Conservation (phyloP, 1,284 basidiomycete genomes). For the Coriolopsis trogii region DNA sequence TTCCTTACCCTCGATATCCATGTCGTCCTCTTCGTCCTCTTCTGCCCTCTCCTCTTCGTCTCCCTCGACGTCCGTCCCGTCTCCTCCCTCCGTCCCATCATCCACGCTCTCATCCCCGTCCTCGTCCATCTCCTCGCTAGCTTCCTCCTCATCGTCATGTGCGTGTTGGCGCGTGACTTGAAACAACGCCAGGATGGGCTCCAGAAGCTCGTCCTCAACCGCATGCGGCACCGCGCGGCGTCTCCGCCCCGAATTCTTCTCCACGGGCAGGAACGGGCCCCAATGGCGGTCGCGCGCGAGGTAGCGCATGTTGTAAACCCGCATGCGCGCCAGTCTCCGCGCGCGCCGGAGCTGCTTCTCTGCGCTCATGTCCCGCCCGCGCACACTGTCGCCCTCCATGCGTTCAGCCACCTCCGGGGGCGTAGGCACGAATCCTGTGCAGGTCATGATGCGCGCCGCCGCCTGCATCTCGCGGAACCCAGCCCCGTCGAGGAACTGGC, state of each 20-base stretch:
- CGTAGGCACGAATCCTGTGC: constrained; percentile 22
- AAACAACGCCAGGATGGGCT: constrained; percentile 18
- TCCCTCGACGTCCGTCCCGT: constrained; percentile 2
- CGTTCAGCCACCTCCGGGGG: not conserved
- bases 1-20: not conserved
- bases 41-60: not conserved
- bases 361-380: constrained; percentile 12
- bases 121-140: constrained; percentile 1
- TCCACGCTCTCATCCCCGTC: not conserved
- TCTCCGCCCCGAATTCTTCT: not conserved
- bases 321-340: constrained; percentile 42
- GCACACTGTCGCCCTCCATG: not conserved
- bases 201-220: constrained; percentile 16
- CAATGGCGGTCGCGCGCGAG: constrained; percentile 44
- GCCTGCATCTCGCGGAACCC: constrained; percentile 21
- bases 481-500: constrained; percentile 11
- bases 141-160: not conserved
- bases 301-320: constrained; percentile 51
- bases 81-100: constrained; percentile 1
- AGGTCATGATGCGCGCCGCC: constrained; percentile 22
- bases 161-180: constrained; percentile 4
- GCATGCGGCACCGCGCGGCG: not conserved
- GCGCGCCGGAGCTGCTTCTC: constrained; percentile 33
- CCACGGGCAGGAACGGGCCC: constrained; percentile 46
- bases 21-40: not conserved